phyloP scores from a whole-genome alignment of 805 yeast species.

The Candida boleticola region DNA sequence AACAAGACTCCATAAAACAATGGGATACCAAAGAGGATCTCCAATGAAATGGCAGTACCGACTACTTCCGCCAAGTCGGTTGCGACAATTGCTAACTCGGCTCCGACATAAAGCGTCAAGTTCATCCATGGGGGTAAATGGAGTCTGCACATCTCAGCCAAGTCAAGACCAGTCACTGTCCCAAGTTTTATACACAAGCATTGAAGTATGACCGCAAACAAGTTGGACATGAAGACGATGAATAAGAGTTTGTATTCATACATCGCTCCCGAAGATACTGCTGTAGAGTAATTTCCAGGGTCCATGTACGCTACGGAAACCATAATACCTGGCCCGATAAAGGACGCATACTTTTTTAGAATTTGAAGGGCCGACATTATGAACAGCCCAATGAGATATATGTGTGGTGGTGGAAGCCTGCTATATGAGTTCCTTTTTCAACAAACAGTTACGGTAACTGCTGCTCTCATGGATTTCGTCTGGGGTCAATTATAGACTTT shows the following conservation, averaged over 20 bases:
- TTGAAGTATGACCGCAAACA: conserved; percentile 82
- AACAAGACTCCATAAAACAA: conserved; percentile 70
- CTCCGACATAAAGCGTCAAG: conserved; percentile 59
- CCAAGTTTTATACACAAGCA: conserved; percentile 83
- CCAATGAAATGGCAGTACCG: conserved; percentile 85
- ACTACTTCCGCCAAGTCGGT: conserved; percentile 94
- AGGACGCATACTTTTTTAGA: conserved; percentile 55
- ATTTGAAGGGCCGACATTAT: conserved; percentile 12
- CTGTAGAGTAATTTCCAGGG: conserved; percentile 91
- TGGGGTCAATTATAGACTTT: too few species aligned
- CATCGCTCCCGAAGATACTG: conserved; percentile 84
- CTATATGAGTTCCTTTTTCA: too few species aligned
- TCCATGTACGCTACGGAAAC: conserved; percentile 91
- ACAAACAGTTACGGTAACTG: too few species aligned
- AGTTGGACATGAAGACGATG: conserved; percentile 70
- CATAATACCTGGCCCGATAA: conserved; percentile 86
- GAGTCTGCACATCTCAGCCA: conserved; percentile 78
- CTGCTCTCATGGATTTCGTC: too few species aligned
- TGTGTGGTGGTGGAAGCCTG: too few species aligned
- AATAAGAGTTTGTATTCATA: conserved; percentile 72
- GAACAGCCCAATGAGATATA: too few species aligned
- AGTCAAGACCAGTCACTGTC: conserved; percentile 83
- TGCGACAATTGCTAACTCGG: conserved; percentile 86
- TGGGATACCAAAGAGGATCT: conserved; percentile 74
- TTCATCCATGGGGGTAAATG: conserved; percentile 70